Conservation (phyloP, 371 early-diverging fungal genomes). For the Dichotomocladium elegans region DNA sequence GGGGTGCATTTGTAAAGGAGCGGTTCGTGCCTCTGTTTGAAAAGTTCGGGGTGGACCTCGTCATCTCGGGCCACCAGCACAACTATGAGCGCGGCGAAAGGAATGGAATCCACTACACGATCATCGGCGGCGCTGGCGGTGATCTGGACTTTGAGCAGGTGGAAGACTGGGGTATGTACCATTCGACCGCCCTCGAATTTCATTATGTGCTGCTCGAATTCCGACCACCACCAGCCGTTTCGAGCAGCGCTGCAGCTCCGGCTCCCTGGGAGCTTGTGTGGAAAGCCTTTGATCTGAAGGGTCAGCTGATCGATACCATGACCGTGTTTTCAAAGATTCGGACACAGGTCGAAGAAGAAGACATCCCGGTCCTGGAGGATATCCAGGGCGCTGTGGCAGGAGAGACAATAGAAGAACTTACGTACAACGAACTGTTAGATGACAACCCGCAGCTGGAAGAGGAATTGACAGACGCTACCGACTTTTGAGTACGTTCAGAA, state of each 20-base stretch:
- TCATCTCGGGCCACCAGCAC: conserved; percentile 81
- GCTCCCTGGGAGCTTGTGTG: conserved; percentile 34
- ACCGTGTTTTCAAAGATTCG: conserved; percentile 10
- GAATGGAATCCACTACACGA: conserved; percentile 53
- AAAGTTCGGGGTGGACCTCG: conserved; percentile 63
- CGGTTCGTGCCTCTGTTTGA: conserved; percentile 69
- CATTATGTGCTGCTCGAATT: conserved; percentile 61
- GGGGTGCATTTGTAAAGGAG: conserved; percentile 69
- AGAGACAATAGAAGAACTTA: conserved; percentile 14
- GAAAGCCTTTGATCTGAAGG: conserved; percentile 32
- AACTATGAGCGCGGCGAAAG: conserved; percentile 68
- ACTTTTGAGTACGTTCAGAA: no score
- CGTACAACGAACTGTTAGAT: conserved; percentile 12
- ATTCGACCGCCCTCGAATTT: conserved; percentile 41
- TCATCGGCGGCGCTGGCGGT: conserved; percentile 81
- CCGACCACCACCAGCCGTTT: conserved; percentile 20
- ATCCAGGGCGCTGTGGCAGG: conserved; percentile 14
- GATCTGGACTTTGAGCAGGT: conserved; percentile 64
- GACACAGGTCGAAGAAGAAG: background rate
- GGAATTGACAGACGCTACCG: background rate
- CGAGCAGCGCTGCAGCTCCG: background rate
- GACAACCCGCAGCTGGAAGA: conserved; percentile 6
- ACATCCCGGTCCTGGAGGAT: background rate
- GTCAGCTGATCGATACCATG: conserved; percentile 23
- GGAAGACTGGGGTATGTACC: conserved; percentile 65